A percentile compares a stretch with the other conserved stretches of the same genome.
These are phyloP conservation scores for Hemileccinum rubropunctum DNA, from an alignment of 768 basidiomycete genomes.

Conservation along the genomic window DNA sequence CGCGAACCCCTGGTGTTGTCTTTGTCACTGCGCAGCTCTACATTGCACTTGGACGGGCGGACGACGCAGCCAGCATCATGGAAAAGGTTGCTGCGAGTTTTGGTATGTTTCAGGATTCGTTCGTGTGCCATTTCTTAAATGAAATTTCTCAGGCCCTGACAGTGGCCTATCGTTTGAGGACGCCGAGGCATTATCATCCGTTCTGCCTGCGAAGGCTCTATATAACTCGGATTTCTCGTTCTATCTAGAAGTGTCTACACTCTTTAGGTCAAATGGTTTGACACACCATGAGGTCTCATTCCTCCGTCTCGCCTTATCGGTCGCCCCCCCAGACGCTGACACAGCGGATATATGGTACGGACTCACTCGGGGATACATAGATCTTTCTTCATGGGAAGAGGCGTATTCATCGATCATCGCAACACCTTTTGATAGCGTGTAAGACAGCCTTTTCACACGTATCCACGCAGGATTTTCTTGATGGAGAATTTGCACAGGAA, in stretches of 20 bases:
- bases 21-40: conserved; percentile 72
- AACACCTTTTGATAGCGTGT: conserved; percentile 77
- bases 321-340: conserved; percentile 50
- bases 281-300: conserved; percentile 69
- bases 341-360: conserved; percentile 75
- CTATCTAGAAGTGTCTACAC: conserved; percentile 71
- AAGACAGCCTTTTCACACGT: conserved; percentile 34
- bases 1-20: conserved; percentile 69
- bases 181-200: conserved; percentile 53
- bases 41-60: conserved; percentile 62
- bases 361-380: conserved; percentile 72
- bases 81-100: conserved; percentile 75
- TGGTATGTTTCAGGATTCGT: conserved; percentile 46
- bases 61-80: conserved; percentile 70
- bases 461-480: conserved; percentile 8
- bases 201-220: conserved; percentile 57
- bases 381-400: conserved; percentile 76
- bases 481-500: conserved; percentile 48
- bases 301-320: conserved; percentile 76
- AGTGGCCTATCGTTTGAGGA: conserved; percentile 58
- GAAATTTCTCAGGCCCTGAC: conserved; percentile 40
- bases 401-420: conserved; percentile 80
- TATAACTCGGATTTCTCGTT: conserved; percentile 67
- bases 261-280: conserved; percentile 62
- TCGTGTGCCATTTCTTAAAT: neutral